phyloP scores from a whole-genome alignment of 768 basidiomycete genomes.

The Mycena galericulata region DNA sequence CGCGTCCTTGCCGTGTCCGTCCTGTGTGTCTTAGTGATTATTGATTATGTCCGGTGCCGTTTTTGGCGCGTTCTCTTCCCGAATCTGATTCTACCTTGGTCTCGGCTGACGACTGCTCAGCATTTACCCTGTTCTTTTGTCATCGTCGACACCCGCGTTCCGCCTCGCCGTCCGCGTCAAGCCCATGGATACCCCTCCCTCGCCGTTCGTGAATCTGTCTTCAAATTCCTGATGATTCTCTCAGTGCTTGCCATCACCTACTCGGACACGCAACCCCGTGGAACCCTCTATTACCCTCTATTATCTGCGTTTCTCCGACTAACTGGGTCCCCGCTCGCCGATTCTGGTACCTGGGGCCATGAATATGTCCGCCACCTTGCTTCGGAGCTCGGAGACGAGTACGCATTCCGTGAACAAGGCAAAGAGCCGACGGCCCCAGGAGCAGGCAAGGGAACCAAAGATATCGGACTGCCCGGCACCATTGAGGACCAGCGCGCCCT shows the following conservation, averaged over 20 bases:
- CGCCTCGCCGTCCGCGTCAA: too few relatives aligned
- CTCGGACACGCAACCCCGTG: conserved; percentile 96
- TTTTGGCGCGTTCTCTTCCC: too few relatives aligned
- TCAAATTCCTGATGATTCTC: conserved; percentile 64
- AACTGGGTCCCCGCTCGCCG: conserved; percentile 74
- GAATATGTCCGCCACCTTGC: conserved; percentile 98
- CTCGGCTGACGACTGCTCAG: too few relatives aligned
- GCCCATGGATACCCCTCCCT: too few relatives aligned
- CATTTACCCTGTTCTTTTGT: too few relatives aligned
- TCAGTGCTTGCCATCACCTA: conserved; percentile 99
- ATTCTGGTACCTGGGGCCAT: conserved; percentile 98
- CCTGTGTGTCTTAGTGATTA: too few relatives aligned
- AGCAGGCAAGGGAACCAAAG: conserved; percentile 43
- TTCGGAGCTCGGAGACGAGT: conserved; percentile 96
- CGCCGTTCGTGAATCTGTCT: background rate
- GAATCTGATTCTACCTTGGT: too few relatives aligned
- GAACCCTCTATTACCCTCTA: conserved; percentile 93
- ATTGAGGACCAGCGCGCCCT: conserved; percentile 82
- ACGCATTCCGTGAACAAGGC: conserved; percentile 73
- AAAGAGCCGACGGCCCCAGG: conserved; percentile 43
- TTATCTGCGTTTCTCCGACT: conserved; percentile 79
- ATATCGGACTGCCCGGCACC: conserved; percentile 63
- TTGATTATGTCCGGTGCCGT: too few relatives aligned
- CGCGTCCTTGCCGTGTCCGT: too few relatives aligned
- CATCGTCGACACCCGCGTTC: too few relatives aligned